Conservation (phyloP, 2,329 filamentous ascomycete genomes). For the Aspergillus sp. region DNA sequence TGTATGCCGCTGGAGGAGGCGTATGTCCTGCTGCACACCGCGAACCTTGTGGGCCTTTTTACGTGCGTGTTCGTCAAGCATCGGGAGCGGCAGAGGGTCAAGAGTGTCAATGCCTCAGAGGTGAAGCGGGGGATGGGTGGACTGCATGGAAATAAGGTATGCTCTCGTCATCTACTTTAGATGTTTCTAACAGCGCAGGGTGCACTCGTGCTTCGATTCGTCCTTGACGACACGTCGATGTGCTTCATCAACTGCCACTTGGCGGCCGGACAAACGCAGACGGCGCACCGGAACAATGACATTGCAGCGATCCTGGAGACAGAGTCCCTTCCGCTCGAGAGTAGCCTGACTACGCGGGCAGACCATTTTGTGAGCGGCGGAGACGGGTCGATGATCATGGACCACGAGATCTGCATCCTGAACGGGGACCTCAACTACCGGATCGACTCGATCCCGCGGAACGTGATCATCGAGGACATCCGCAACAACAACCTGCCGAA, state of each 20-base stretch:
- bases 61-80: conserved; percentile 92
- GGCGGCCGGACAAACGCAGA: conserved; percentile 85
- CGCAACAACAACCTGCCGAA: conserved; percentile 72
- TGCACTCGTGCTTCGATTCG: conserved; percentile 81
- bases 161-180: conserved; percentile 3
- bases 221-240: conserved; percentile 84
- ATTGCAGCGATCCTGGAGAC: conserved; percentile 81
- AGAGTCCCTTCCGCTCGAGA: conserved; percentile 61
- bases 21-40: conserved; percentile 80
- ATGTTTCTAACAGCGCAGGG: conserved; percentile 42
- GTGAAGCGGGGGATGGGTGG: conserved; percentile 96
- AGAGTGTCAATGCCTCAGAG: conserved; percentile 67
- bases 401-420: conserved; percentile 93
- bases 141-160: conserved; percentile 80
- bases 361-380: conserved; percentile 86
- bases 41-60: conserved; percentile 86
- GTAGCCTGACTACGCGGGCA: conserved; percentile 55
- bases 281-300: conserved; percentile 84
- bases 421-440: conserved; percentile 98
- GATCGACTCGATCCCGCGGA: conserved; percentile 92
- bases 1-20: conserved; percentile 65
- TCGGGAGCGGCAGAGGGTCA: conserved; percentile 64
- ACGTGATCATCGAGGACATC: conserved; percentile 80
- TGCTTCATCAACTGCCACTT: conserved; percentile 98
- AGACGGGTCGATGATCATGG: conserved; percentile 86